Percentiles rank a stretch among this genome's conserved stretches.
Evolutionary conservation across 768 basidiomycete genomes (phyloP).

Genomic region (Termitomyces sp.): DNA sequence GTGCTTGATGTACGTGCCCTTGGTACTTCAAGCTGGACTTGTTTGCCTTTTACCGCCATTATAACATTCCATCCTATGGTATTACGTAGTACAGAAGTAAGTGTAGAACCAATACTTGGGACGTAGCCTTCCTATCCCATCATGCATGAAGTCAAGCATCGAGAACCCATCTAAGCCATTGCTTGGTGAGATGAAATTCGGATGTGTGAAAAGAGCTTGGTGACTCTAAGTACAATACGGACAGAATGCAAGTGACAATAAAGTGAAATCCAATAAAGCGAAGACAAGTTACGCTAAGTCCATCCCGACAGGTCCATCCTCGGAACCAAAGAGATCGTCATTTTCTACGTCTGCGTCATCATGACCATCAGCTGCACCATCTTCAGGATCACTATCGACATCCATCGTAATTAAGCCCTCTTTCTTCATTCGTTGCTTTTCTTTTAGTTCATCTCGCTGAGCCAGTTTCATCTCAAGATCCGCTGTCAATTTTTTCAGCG

Average conservation of each 20-base stretch:
- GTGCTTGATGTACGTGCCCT: slow-evolving; percentile 72
- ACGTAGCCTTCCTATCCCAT: background rate
- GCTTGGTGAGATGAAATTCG: background rate
- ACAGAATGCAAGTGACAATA: background rate
- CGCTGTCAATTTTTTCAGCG: slow-evolving; percentile 77
- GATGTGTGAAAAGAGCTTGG: background rate
- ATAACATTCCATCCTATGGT: background rate
- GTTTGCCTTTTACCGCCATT: slow-evolving; percentile 38
- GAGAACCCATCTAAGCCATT: background rate
- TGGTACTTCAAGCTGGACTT: slow-evolving; percentile 66
- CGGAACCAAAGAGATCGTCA: slow-evolving; percentile 43
- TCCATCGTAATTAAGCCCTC: slow-evolving; percentile 48
- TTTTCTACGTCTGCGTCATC: slow-evolving; percentile 22
- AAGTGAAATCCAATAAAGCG: slow-evolving; percentile 25
- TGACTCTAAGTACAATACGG: too few species aligned
- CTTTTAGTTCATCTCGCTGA: slow-evolving; percentile 76
- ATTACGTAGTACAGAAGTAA: background rate
- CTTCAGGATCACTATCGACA: slow-evolving; percentile 31
- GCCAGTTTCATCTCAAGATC: slow-evolving; percentile 82
- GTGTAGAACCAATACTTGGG: background rate
- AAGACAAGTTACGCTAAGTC: slow-evolving; percentile 19
- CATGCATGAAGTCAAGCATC: background rate
- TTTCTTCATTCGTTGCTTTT: slow-evolving; percentile 65
- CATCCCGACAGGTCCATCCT: slow-evolving; percentile 30
- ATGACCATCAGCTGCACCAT: slow-evolving; percentile 24